Percentiles rank a stretch among this genome's conserved stretches.
These are phyloP conservation scores for Gossypium herbaceum DNA, from an alignment of 345 rosid genomes.

Conservation along the genomic window DNA sequence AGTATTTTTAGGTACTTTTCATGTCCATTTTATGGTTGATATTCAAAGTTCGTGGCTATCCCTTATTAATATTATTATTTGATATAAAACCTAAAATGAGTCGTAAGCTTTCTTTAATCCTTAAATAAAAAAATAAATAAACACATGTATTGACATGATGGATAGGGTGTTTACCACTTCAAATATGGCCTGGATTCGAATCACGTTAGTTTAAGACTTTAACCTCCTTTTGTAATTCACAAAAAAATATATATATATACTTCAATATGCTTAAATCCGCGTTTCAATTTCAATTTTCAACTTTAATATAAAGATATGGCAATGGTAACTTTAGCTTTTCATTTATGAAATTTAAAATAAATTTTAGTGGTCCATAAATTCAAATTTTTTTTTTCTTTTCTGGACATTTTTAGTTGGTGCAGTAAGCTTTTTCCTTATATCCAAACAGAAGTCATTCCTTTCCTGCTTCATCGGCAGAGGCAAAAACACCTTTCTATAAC, in stretches of 20 bases:
- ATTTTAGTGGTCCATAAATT: slow-evolving; percentile 8
- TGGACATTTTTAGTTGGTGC: not conserved
- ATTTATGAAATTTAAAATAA: not conserved
- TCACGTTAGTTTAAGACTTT: accelerated
- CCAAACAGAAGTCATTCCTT: slow-evolving; percentile 22
- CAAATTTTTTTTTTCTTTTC: not conserved
- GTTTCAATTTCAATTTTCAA: not conserved
- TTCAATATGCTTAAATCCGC: accelerated
- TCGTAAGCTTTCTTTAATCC: accelerated
- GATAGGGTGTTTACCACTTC: accelerated
- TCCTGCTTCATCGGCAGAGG: slow-evolving; percentile 8
- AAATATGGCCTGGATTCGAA: accelerated
- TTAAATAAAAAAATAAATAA: too few species aligned
- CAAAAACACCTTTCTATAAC: slow-evolving; percentile 15
- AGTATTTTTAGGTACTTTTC: too few species aligned
- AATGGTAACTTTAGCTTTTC: not conserved
- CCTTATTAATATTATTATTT: too few species aligned
- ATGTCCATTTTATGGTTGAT: too few species aligned
- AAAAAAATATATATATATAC: accelerated
- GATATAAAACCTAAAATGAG: too few species aligned
- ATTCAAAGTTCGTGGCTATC: too few species aligned
- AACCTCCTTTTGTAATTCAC: accelerated
- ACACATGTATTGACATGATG: too few species aligned
- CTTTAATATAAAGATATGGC: not conserved
- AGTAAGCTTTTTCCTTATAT: not conserved